A percentile compares a stretch with the other conserved stretches of the same genome.
phyloP scores from a whole-genome alignment of 352 stramenopile species.

The Phytopythium kandeliae region DNA sequence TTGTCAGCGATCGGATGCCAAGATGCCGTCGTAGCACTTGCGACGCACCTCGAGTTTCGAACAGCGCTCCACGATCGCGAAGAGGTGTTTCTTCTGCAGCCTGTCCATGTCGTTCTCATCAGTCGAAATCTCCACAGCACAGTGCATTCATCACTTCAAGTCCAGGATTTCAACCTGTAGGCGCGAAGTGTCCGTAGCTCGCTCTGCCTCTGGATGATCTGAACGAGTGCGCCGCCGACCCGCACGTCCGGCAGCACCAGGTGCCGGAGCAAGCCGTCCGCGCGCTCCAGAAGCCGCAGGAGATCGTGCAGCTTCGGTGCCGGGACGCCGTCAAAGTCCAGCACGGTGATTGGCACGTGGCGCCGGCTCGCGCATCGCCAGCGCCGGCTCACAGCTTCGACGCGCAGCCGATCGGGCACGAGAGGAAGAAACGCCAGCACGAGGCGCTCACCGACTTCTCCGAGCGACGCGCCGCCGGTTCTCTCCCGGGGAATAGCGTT shows the following conservation, averaged over 20 bases:
- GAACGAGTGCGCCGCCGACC: constrained; percentile 36
- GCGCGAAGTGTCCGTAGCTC: constrained; percentile 39
- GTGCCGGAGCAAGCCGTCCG: constrained; percentile 21
- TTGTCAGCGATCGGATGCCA: constrained; percentile 4
- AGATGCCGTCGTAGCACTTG: no score
- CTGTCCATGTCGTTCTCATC: no score
- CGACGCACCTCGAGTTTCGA: constrained; percentile 29
- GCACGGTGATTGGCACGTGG: constrained; percentile 29
- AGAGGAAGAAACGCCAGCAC: constrained; percentile 45
- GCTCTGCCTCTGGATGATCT: constrained; percentile 26
- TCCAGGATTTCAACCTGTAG: no score
- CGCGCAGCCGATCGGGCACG: constrained; percentile 40
- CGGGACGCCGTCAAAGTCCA: constrained; percentile 40
- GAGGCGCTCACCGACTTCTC: constrained; percentile 34
- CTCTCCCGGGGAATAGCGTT: background rate
- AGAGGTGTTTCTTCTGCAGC: constrained; percentile 48
- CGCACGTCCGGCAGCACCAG: constrained; percentile 40
- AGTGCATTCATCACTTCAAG: no score
- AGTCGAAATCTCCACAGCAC: no score
- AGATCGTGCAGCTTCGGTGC: constrained; percentile 27
- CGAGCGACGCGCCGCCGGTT: constrained; percentile 8
- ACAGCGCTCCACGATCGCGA: constrained; percentile 32
- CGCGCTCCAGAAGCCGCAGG: constrained; percentile 27
- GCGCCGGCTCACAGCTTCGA: constrained; percentile 50
- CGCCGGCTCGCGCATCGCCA: constrained; percentile 37